These are phyloP conservation scores for Pythium plurisporium DNA, from an alignment of 352 stramenopile species.

Conservation along the genomic window DNA sequence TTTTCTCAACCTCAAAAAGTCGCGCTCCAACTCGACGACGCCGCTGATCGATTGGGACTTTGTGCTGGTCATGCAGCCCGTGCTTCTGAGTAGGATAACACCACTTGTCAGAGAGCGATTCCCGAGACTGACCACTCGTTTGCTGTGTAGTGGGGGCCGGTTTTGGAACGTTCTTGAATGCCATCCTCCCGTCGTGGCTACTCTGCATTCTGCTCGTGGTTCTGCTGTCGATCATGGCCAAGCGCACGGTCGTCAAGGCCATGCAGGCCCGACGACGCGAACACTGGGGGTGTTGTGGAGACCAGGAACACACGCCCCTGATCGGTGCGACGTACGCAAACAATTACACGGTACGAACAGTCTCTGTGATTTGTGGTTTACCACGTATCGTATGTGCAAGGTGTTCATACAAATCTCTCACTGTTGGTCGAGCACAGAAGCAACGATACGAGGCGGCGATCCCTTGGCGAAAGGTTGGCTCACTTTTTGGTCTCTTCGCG, in stretches of 20 bases:
- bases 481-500: conserved; percentile 85
- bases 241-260: conserved; percentile 88
- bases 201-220: conserved; percentile 88
- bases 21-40: conserved; percentile 82
- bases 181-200: conserved; percentile 85
- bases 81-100: conserved; percentile 58
- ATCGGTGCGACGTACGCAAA: conserved; percentile 22
- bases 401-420: too few relatives aligned
- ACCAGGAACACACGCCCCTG: conserved; percentile 17
- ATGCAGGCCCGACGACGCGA: conserved; percentile 86
- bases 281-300: conserved; percentile 36
- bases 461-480: conserved; percentile 72
- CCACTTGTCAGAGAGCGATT: too few relatives aligned
- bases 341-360: neutral
- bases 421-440: too few relatives aligned
- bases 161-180: conserved; percentile 91
- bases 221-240: conserved; percentile 83
- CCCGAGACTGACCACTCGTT: neutral
- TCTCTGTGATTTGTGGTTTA: too few relatives aligned
- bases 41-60: conserved; percentile 97
- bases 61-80: conserved; percentile 95
- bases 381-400: too few relatives aligned
- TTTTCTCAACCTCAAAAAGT: conserved; percentile 87
- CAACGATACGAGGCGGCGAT: conserved; percentile 40
- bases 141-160: conserved; percentile 44